phyloP scores from a whole-genome alignment of 805 yeast species.

The Candida berthetii region DNA sequence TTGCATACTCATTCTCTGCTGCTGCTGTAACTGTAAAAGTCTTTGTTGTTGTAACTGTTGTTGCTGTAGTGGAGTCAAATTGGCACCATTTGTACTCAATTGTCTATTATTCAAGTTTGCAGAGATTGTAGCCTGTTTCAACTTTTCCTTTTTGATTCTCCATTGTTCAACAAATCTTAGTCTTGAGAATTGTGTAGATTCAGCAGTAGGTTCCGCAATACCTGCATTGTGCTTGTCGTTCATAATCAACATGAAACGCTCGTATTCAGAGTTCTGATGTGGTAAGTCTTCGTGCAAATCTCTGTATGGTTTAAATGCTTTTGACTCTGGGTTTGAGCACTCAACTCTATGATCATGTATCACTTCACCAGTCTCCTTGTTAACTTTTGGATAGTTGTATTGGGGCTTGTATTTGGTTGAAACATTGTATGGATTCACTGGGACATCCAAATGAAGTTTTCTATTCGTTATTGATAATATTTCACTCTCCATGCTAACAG shows the following conservation, averaged over 20 bases:
- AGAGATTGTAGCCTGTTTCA: slow-evolving; percentile 35
- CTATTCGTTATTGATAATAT: slow-evolving; percentile 73
- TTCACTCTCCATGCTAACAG: slow-evolving; percentile 85
- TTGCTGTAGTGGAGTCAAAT: slow-evolving; percentile 24
- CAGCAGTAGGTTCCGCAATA: slow-evolving; percentile 23
- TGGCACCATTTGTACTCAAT: slow-evolving; percentile 9
- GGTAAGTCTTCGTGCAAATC: slow-evolving; percentile 62
- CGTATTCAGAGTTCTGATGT: slow-evolving; percentile 81
- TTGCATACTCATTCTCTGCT: slow-evolving; percentile 11
- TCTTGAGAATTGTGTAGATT: slow-evolving; percentile 68
- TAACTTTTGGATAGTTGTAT: slow-evolving; percentile 33
- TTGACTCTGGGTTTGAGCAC: slow-evolving; percentile 27
- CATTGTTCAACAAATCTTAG: slow-evolving; percentile 84
- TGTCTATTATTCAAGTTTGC: slow-evolving; percentile 15
- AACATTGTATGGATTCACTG: slow-evolving; percentile 57
- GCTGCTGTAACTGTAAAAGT: slow-evolving; percentile 22
- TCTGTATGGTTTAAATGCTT: slow-evolving; percentile 35
- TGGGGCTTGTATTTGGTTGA: slow-evolving; percentile 42
- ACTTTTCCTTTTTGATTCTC: slow-evolving; percentile 57
- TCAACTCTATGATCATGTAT: slow-evolving; percentile 34
- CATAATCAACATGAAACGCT: slow-evolving; percentile 78
- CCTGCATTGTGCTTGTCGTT: slow-evolving; percentile 36
- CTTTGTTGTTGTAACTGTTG: slow-evolving; percentile 23
- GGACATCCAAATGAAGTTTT: slow-evolving; percentile 68
- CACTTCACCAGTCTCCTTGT: slow-evolving; percentile 24